Percentiles rank a stretch among this genome's conserved stretches.
Conservation (phyloP, 768 basidiomycete species). For the Grammothele lineata region DNA sequence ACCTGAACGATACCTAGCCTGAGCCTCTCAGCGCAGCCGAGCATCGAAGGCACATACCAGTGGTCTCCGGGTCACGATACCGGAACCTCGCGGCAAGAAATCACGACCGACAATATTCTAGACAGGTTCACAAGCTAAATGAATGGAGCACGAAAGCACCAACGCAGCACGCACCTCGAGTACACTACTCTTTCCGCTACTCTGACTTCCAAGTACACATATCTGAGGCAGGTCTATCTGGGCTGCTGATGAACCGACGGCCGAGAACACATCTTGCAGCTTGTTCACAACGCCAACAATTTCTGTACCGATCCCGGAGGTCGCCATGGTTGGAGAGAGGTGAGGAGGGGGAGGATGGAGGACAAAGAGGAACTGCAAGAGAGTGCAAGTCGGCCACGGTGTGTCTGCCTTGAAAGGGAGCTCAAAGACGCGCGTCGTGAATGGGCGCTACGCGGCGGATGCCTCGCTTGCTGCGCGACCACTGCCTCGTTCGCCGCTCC, state of each 20-base stretch:
- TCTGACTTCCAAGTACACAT: constrained; percentile 87
- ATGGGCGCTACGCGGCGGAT: constrained; percentile 10
- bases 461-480: too few species aligned
- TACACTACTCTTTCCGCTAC: constrained; percentile 91
- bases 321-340: constrained; percentile 22
- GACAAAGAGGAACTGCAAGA: constrained; percentile 3
- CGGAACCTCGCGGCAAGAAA: constrained; percentile 97
- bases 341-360: constrained; percentile 3
- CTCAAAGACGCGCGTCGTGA: constrained; percentile 13
- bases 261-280: constrained; percentile 86
- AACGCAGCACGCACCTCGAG: constrained; percentile 58
- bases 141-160: not conserved
- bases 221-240: constrained; percentile 90
- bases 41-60: constrained; percentile 50
- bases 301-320: constrained; percentile 71
- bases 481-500: too few species aligned
- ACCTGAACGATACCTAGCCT: constrained; percentile 54
- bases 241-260: constrained; percentile 73
- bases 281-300: constrained; percentile 83
- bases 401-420: too few species aligned
- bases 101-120: constrained; percentile 96
- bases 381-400: not conserved
- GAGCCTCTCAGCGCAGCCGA: not conserved
- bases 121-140: not conserved
- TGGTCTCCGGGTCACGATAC: constrained; percentile 96